Conservation (phyloP, 1,284 basidiomycete genomes). For the Trametes pubescens region DNA sequence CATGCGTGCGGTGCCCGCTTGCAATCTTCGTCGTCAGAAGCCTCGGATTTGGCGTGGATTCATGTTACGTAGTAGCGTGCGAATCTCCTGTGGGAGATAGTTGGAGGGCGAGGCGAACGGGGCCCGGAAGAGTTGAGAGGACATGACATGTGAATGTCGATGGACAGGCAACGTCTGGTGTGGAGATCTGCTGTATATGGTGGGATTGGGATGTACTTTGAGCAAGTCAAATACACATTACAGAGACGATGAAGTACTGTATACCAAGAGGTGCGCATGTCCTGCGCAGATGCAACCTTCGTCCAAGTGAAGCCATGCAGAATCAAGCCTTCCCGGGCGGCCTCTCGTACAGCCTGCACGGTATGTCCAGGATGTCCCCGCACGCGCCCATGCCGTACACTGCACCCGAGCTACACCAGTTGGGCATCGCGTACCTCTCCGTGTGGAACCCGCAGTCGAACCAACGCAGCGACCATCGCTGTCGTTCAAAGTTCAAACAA, state of each 20-base stretch:
- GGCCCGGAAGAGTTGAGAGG: neutral
- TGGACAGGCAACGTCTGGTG: neutral
- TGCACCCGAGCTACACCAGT: neutral
- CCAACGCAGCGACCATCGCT: neutral
- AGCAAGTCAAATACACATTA: neutral
- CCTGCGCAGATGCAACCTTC: too few species aligned
- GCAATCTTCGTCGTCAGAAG: neutral
- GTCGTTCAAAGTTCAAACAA: conserved; percentile 5
- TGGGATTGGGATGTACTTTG: too few species aligned
- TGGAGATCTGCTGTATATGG: too few species aligned
- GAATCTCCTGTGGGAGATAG: neutral
- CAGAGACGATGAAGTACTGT: neutral
- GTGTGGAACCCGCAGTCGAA: neutral
- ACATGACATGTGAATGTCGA: neutral
- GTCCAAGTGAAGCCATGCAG: too few species aligned
- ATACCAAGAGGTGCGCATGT: neutral
- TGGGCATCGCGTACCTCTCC: neutral
- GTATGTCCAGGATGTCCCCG: neutral
- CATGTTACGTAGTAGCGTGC: neutral
- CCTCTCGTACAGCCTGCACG: neutral
- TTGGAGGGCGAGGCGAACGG: neutral
- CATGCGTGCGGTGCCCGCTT: neutral
- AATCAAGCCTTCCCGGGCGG: too few species aligned
- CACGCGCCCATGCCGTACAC: neutral
- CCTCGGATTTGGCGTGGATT: neutral